Percentiles rank a stretch among this genome's conserved stretches.
These are phyloP conservation scores for Oryza meridionalis DNA, from an alignment of 176 grass and related monocot species.

Conservation along the genomic window DNA sequence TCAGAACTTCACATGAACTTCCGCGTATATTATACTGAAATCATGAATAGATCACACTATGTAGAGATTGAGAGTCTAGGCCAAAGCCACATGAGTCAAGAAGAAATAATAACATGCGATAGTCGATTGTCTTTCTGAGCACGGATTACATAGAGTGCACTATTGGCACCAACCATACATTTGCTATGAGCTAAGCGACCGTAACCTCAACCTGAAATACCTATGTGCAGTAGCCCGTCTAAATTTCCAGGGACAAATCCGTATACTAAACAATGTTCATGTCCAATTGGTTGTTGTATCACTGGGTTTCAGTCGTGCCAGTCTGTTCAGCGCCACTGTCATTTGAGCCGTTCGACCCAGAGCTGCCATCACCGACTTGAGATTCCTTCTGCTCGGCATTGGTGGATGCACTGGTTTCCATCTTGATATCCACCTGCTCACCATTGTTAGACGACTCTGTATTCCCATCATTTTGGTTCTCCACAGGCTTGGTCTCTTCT, in stretches of 20 bases:
- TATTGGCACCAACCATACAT: slow-evolving; percentile 12
- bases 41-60: slow-evolving; percentile 29
- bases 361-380: slow-evolving; percentile 22
- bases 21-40: neutral
- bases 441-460: slow-evolving; percentile 38
- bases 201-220: slow-evolving; percentile 36
- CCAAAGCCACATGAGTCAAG: slow-evolving; percentile 14
- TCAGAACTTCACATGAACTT: slow-evolving; percentile 5
- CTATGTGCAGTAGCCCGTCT: slow-evolving; percentile 45
- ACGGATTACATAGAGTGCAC: neutral
- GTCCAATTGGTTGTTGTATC: slow-evolving; percentile 31
- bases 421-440: slow-evolving; percentile 34
- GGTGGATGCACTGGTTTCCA: slow-evolving; percentile 42
- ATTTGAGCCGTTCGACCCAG: slow-evolving; percentile 32
- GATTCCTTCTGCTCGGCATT: slow-evolving; percentile 24
- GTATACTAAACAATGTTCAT: slow-evolving; percentile 39
- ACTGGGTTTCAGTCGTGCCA: slow-evolving; percentile 46
- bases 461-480: slow-evolving; percentile 33
- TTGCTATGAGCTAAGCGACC: slow-evolving; percentile 37
- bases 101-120: neutral
- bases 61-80: neutral
- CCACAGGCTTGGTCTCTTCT: slow-evolving; percentile 39
- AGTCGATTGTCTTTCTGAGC: slow-evolving; percentile 13
- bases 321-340: slow-evolving; percentile 38
- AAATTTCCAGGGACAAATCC: slow-evolving; percentile 34